These are phyloP conservation scores for Pouteria glomerata DNA, from an alignment of 148 eudicot genomes.

Conservation along the genomic window DNA sequence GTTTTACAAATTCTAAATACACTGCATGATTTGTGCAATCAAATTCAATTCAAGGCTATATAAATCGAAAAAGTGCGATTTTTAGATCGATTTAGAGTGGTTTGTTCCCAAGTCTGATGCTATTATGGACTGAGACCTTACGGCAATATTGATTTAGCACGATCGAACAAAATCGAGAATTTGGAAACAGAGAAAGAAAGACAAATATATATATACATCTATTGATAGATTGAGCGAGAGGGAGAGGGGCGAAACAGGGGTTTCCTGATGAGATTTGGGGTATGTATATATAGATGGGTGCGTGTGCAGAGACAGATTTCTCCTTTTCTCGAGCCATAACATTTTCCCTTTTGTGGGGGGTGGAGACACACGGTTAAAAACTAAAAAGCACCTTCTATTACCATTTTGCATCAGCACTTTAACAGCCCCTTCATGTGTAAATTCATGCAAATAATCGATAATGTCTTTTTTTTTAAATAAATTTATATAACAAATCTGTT, in stretches of 20 bases:
- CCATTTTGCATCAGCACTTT: too few relatives aligned
- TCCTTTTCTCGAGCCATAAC: too few relatives aligned
- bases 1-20: neutral
- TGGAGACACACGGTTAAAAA: too few relatives aligned
- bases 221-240: slow-evolving; percentile 18
- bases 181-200: slow-evolving; percentile 15
- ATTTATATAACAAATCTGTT: too few relatives aligned
- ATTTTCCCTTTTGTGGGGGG: too few relatives aligned
- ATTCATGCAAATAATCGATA: too few relatives aligned
- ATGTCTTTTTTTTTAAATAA: too few relatives aligned
- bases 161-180: slow-evolving; percentile 19
- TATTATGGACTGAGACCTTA: slow-evolving; percentile 3
- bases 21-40: neutral
- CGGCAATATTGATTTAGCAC: slow-evolving; percentile 12
- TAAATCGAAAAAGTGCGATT: neutral
- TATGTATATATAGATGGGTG: too few relatives aligned
- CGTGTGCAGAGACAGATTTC: too few relatives aligned
- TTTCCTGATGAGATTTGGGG: too few relatives aligned
- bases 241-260: neutral
- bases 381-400: too few relatives aligned
- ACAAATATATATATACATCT: slow-evolving; percentile 23
- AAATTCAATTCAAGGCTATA: slow-evolving; percentile 12
- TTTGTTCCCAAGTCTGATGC: neutral
- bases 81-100: slow-evolving; percentile 13
- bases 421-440: too few relatives aligned